phyloP scores from a whole-genome alignment of 2,329 filamentous ascomycete species.

The Phyllosticta citrichinensis region DNA sequence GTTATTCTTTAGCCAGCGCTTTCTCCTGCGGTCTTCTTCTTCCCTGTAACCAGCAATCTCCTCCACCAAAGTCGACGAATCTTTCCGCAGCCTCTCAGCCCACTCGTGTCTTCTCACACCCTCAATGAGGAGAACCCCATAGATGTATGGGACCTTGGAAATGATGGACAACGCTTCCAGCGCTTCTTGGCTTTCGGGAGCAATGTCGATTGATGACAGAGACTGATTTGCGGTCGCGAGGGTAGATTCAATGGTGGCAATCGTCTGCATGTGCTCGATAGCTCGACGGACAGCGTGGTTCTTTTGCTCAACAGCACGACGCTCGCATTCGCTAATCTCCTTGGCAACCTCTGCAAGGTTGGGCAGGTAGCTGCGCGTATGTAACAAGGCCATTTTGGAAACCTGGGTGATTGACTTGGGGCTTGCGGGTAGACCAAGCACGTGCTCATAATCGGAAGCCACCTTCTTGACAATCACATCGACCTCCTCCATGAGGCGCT shows the following conservation, averaged over 20 bases:
- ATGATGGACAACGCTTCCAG: slow-evolving; percentile 75
- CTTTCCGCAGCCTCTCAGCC: slow-evolving; percentile 77
- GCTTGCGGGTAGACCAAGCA: slow-evolving; percentile 57
- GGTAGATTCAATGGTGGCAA: slow-evolving; percentile 68
- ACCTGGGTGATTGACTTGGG: slow-evolving; percentile 53
- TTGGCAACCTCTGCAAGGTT: slow-evolving; percentile 46
- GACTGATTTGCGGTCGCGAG: slow-evolving; percentile 63
- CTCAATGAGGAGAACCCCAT: slow-evolving; percentile 80
- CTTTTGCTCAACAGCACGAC: slow-evolving; percentile 48
- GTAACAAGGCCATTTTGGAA: slow-evolving; percentile 53
- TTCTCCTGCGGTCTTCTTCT: slow-evolving; percentile 79
- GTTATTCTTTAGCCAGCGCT: slow-evolving; percentile 82
- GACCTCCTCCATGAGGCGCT: slow-evolving; percentile 70
- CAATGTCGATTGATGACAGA: slow-evolving; percentile 60
- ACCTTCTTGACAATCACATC: slow-evolving; percentile 80
- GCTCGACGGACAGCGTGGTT: slow-evolving; percentile 58
- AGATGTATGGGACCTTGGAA: slow-evolving; percentile 76
- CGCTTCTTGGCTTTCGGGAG: slow-evolving; percentile 65
- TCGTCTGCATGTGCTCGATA: slow-evolving; percentile 67
- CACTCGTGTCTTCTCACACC: slow-evolving; percentile 80
- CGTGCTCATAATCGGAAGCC: slow-evolving; percentile 71
- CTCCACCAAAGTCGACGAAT: slow-evolving; percentile 79
- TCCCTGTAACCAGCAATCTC: slow-evolving; percentile 89
- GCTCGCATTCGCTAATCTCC: slow-evolving; percentile 47
- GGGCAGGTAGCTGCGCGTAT: slow-evolving; percentile 54